Evolutionary conservation across 352 stramenopile genomes (phyloP).

Genomic region (Phytophthora aleatoria): DNA sequence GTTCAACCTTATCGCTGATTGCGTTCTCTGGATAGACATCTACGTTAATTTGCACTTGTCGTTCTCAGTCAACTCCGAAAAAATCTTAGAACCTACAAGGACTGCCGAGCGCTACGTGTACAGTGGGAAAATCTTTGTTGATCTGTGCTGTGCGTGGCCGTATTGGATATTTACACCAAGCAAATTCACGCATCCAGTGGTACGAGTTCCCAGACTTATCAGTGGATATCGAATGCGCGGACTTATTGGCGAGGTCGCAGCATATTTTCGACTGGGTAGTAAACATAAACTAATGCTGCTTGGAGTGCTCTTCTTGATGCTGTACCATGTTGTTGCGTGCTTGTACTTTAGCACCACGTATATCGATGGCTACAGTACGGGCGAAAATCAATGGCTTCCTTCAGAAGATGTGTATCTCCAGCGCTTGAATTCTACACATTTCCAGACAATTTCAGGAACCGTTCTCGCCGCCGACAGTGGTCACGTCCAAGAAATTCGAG

Average conservation of each 20-base stretch:
- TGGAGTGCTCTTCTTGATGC: conserved; percentile 44
- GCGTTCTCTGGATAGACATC: conserved; percentile 50
- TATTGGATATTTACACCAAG: conserved; percentile 42
- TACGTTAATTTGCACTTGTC: conserved; percentile 58
- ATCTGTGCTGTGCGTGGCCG: conserved; percentile 40
- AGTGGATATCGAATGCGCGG: conserved; percentile 43
- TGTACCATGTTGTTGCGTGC: conserved; percentile 61
- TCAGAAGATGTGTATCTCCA: conserved; percentile 48
- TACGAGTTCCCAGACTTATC: conserved; percentile 42
- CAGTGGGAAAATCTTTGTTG: conserved; percentile 40
- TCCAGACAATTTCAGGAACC: conserved; percentile 30
- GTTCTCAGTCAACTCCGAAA: conserved; percentile 54
- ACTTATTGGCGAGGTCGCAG: conserved; percentile 41
- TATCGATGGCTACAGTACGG: conserved; percentile 46
- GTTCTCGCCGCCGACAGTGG: conserved; percentile 25
- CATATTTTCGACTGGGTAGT: conserved; percentile 46
- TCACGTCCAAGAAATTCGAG: conserved; percentile 37
- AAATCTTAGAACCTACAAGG: conserved; percentile 41
- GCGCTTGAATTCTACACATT: conserved; percentile 41
- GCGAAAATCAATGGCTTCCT: conserved; percentile 52
- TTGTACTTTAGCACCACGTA: conserved; percentile 57
- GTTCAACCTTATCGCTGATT: conserved; percentile 40
- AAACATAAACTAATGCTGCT: conserved; percentile 48
- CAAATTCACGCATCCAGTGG: conserved; percentile 12
- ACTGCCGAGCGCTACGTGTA: conserved; percentile 45